phyloP scores from a whole-genome alignment of 2,329 filamentous ascomycete species.

The Neopestalotiopsis sp. region DNA sequence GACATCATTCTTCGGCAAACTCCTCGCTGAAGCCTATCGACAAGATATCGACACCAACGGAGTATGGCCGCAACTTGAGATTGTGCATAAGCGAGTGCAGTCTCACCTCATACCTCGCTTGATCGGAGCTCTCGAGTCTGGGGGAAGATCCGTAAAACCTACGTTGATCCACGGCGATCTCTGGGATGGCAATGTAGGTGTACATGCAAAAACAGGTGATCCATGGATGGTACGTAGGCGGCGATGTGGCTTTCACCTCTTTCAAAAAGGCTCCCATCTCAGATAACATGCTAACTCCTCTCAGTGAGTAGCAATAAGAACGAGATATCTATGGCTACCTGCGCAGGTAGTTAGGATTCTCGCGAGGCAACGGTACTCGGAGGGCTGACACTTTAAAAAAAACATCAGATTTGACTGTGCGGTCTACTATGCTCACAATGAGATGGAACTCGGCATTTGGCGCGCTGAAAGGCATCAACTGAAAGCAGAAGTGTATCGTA shows the following conservation, averaged over 20 bases:
- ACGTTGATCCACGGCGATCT: slow-evolving; percentile 28
- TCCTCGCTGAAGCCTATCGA: slow-evolving; percentile 26
- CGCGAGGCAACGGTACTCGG: not conserved
- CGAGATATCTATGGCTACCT: no score
- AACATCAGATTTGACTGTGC: slow-evolving; percentile 21
- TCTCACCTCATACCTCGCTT: slow-evolving; percentile 25
- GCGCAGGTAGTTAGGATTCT: no score
- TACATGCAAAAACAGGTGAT: slow-evolving; percentile 23
- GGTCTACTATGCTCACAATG: slow-evolving; percentile 29
- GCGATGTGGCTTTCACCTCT: not conserved
- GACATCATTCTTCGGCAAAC: slow-evolving; percentile 26
- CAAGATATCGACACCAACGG: slow-evolving; percentile 28
- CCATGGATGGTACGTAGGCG: slow-evolving; percentile 18
- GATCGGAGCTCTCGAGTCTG: slow-evolving; percentile 20
- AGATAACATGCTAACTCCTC: not conserved
- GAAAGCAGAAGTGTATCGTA: slow-evolving; percentile 24
- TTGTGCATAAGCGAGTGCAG: slow-evolving; percentile 20
- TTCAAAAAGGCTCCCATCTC: not conserved
- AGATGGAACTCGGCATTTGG: slow-evolving; percentile 28
- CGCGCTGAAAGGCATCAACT: slow-evolving; percentile 23
- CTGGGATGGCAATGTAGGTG: slow-evolving; percentile 28
- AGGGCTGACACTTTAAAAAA: not conserved
- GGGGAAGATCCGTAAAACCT: slow-evolving; percentile 23
- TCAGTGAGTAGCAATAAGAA: not conserved
- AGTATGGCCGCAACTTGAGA: slow-evolving; percentile 26